phyloP scores from a whole-genome alignment of 2,329 filamentous ascomycete genomes.

The Talaromyces islandicus region DNA sequence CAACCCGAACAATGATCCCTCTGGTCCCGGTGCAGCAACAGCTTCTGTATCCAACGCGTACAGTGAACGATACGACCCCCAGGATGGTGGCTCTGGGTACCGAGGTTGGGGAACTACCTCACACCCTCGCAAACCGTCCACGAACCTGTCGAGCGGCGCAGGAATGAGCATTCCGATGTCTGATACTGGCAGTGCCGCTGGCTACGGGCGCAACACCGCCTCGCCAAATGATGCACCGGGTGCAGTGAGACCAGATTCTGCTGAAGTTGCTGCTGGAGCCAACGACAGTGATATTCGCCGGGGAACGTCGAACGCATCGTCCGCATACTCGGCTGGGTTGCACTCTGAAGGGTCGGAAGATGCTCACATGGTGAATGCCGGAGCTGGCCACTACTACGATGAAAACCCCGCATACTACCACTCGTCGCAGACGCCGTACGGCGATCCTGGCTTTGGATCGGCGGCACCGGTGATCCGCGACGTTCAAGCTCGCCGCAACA shows the following conservation, averaged over 20 bases:
- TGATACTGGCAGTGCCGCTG: constrained; percentile 57
- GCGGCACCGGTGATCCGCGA: constrained; percentile 81
- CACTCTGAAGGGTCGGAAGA: constrained; percentile 62
- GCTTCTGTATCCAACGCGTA: constrained; percentile 40
- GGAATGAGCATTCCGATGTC: constrained; percentile 59
- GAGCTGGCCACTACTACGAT: constrained; percentile 47
- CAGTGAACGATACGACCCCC: constrained; percentile 15
- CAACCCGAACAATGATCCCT: constrained; percentile 94
- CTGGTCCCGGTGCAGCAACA: constrained; percentile 56
- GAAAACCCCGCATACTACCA: constrained; percentile 50
- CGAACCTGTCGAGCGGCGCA: constrained; percentile 73
- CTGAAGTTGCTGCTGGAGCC: constrained; percentile 65
- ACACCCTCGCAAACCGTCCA: constrained; percentile 77
- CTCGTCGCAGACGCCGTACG: constrained; percentile 45
- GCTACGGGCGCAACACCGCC: constrained; percentile 53
- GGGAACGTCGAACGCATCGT: constrained; percentile 91
- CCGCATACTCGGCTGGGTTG: constrained; percentile 79
- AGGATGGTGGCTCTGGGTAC: constrained; percentile 60
- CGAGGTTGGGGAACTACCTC: constrained; percentile 86
- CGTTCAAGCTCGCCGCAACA: constrained; percentile 86
- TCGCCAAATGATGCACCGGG: constrained; percentile 45
- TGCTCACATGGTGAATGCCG: constrained; percentile 41
- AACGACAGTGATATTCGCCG: constrained; percentile 68
- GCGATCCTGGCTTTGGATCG: constrained; percentile 48
- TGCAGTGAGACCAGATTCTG: constrained; percentile 50